phyloP scores from a whole-genome alignment of 73 alveolate species.

The Stentor coeruleus region DNA sequence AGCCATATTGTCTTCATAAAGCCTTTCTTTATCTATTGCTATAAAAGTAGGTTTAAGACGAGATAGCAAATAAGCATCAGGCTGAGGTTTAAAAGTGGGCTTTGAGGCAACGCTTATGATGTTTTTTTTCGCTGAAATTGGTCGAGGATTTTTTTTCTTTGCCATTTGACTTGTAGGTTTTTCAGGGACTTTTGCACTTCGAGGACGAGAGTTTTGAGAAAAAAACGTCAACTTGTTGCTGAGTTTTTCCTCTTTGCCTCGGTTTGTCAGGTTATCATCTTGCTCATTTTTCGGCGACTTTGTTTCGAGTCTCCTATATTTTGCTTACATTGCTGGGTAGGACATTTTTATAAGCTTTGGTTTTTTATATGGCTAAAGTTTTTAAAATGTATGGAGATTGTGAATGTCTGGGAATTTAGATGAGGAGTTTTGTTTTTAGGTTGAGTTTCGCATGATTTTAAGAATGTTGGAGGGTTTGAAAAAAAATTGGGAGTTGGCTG shows the following conservation, averaged over 20 bases:
- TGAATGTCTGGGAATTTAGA: no score
- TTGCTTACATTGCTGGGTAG: constrained; percentile 1
- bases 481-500: no score
- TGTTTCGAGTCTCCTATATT: constrained; percentile 13
- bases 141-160: background rate
- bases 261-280: background rate
- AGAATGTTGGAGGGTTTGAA: no score
- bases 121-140: background rate
- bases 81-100: background rate
- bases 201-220: constrained; percentile 1
- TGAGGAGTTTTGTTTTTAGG: no score
- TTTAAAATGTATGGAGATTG: no score
- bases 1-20: constrained; percentile 41
- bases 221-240: background rate
- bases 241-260: background rate
- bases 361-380: no score
- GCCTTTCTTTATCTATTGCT: constrained; percentile 27
- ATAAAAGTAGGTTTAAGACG: background rate
- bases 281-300: background rate
- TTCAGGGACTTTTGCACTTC: constrained; percentile 9
- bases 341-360: background rate
- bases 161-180: background rate
- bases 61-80: background rate
- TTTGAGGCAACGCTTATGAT: background rate
- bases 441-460: no score